phyloP scores from a whole-genome alignment of 1,284 basidiomycete genomes.

The Cryptococcus wingfieldii region DNA sequence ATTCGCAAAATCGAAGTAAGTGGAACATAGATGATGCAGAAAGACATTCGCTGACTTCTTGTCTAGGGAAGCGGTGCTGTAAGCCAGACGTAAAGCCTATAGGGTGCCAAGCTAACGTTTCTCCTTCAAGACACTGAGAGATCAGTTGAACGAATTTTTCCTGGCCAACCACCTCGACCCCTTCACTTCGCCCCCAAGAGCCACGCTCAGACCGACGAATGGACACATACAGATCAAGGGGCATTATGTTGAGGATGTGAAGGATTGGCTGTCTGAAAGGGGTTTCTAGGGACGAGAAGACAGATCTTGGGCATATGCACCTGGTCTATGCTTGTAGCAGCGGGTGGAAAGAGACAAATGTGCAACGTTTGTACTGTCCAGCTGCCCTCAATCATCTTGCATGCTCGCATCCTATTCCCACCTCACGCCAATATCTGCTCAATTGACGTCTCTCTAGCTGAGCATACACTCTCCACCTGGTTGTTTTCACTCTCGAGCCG shows the following conservation, averaged over 20 bases:
- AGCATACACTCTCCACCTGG: too few relatives aligned
- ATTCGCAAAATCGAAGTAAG: constrained; percentile 35
- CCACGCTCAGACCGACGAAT: constrained; percentile 30
- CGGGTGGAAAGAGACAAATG: too few relatives aligned
- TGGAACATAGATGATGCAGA: constrained; percentile 1
- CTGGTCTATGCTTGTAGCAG: too few relatives aligned
- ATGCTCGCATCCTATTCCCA: too few relatives aligned
- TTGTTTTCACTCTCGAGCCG: too few relatives aligned
- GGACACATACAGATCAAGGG: constrained; percentile 35
- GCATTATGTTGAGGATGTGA: constrained; percentile 37
- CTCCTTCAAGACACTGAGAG: constrained; percentile 25
- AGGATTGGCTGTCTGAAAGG: constrained; percentile 31
- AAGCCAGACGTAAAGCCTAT: constrained; percentile 2
- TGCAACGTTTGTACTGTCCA: too few relatives aligned
- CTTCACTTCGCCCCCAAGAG: constrained; percentile 23
- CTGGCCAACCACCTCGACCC: constrained; percentile 36
- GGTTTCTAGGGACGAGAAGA: constrained; percentile 25
- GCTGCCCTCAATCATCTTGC: too few relatives aligned
- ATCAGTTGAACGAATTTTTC: constrained; percentile 28
- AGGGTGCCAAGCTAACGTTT: not conserved
- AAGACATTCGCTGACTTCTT: not conserved
- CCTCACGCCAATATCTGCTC: too few relatives aligned
- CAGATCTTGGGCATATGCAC: too few relatives aligned
- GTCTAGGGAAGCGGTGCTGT: constrained; percentile 21
- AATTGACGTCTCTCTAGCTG: too few relatives aligned